Conservation (phyloP, 2,329 filamentous ascomycete species). For the Pseudocercospora cruenta region DNA sequence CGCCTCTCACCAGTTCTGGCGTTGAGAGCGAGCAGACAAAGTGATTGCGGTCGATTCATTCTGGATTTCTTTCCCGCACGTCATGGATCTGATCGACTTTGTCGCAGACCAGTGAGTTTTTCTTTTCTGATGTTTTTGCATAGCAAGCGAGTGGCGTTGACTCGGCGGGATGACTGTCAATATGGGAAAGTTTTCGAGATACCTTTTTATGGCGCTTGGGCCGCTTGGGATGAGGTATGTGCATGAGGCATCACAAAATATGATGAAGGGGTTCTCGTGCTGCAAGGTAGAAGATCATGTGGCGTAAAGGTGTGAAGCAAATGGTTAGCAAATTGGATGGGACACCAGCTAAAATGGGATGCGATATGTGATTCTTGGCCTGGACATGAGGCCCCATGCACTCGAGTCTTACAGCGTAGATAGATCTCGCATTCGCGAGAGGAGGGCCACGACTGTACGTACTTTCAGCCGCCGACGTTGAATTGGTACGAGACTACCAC, state of each 20-base stretch:
- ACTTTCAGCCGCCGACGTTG: background rate
- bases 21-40: slow-evolving; percentile 28
- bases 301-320: background rate
- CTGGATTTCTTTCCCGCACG: background rate
- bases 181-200: slow-evolving; percentile 15
- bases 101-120: slow-evolving; percentile 13
- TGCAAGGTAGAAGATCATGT: background rate
- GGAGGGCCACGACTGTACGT: background rate
- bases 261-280: slow-evolving; percentile 3
- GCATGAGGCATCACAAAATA: slow-evolving; percentile 4
- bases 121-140: slow-evolving; percentile 24
- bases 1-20: slow-evolving; percentile 33
- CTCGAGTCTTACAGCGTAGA: background rate
- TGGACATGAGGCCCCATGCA: background rate
- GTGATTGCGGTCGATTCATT: slow-evolving; percentile 14
- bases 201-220: slow-evolving; percentile 5
- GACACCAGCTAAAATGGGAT: background rate
- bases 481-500: too few species aligned
- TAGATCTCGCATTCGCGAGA: background rate
- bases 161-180: slow-evolving; percentile 3
- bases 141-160: slow-evolving; percentile 34
- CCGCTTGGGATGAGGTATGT: background rate
- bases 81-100: slow-evolving; percentile 6
- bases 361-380: background rate
- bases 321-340: background rate